Evolutionary conservation across 345 rosid genomes (phyloP), one percentile per base, ranked within the genome.

Genomic region (Trapa bicornis): DNA sequence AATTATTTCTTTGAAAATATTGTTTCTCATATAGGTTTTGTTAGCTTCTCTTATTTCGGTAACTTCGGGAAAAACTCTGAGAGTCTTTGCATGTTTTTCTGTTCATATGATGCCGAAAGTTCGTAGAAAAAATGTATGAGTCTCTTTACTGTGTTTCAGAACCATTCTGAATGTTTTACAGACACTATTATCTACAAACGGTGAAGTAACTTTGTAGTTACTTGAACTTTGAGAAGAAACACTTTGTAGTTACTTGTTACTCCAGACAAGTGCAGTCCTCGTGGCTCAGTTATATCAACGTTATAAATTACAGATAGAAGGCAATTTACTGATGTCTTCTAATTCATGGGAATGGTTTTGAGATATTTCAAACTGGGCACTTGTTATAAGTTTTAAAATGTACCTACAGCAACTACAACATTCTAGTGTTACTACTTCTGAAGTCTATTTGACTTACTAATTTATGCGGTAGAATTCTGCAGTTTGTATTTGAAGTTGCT

Each of bases 401-500:
- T 33, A 62, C 43, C 39, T 5, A 38, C 15, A 5, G 43, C 65
- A 62, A 37, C 48, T 64, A 32, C 63, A 43, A 29, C 3, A 3
- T 64, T 37, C 36, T 38, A 7, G 14, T 29, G n/a, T 22, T 29
- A 32, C 12, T 65, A n/a, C 47, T 42, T 64, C 7, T 0, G 6
- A 39, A 8, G 32, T 22, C 43, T 65, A 1, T 6, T 12, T 42
- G 17, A 10, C 17, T 10, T n/a, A 8, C 43, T 43, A 17, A 57
- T 37, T 33, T 50, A 37, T 61, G 50, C 57, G 71, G 50, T 37
- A 76, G 61, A 22, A 42, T 65, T 70, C 41, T 76, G 78, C 80
- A 87, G 96, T 79, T 89, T 62, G 83, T 89, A 63, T 84, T 85
- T 64, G 89, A 83, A 73, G 89, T 89, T 68, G 82, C 87, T 17